Conservation (phyloP, 2,329 filamentous ascomycete genomes). For the Didymella keratinophila region DNA sequence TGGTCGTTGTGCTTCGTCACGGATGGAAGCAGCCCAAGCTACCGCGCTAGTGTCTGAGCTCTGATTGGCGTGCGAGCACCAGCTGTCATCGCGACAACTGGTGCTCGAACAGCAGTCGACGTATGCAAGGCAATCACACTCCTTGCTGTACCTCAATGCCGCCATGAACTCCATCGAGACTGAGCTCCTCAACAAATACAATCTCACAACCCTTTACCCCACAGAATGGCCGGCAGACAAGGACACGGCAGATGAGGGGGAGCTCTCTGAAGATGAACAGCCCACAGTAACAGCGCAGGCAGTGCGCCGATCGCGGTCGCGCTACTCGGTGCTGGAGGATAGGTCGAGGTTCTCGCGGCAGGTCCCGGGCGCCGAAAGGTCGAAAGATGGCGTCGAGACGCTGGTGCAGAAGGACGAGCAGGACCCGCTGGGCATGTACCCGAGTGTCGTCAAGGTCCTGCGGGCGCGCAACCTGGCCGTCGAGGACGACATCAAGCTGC, state of each 20-base stretch:
- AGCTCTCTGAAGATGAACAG: slow-evolving; percentile 65
- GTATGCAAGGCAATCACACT: neutral
- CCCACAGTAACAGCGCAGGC: slow-evolving; percentile 33
- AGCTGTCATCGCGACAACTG: slow-evolving; percentile 25
- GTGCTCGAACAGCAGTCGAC: slow-evolving; percentile 2
- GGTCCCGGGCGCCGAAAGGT: slow-evolving; percentile 72
- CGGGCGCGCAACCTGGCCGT: slow-evolving; percentile 78
- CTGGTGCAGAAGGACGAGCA: slow-evolving; percentile 90
- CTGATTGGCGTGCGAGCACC: slow-evolving; percentile 14
- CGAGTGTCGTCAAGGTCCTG: slow-evolving; percentile 84
- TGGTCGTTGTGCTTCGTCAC: too few species aligned
- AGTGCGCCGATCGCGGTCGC: slow-evolving; percentile 70
- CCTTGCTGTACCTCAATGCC: slow-evolving; percentile 4
- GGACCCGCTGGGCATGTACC: slow-evolving; percentile 86
- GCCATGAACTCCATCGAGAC: slow-evolving; percentile 61
- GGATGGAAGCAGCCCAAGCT: neutral
- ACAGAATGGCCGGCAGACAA: slow-evolving; percentile 86
- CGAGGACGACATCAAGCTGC: slow-evolving; percentile 81
- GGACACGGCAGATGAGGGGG: slow-evolving; percentile 69
- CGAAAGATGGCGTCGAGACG: slow-evolving; percentile 73
- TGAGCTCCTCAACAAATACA: slow-evolving; percentile 87
- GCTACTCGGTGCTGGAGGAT: slow-evolving; percentile 84
- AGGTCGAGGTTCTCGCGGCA: slow-evolving; percentile 74
- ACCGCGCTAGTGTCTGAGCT: neutral
- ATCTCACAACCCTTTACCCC: slow-evolving; percentile 79